These are phyloP conservation scores for Conticribra weissflogii DNA, from an alignment of 108 stramenopile genomes.

Conservation along the genomic window DNA sequence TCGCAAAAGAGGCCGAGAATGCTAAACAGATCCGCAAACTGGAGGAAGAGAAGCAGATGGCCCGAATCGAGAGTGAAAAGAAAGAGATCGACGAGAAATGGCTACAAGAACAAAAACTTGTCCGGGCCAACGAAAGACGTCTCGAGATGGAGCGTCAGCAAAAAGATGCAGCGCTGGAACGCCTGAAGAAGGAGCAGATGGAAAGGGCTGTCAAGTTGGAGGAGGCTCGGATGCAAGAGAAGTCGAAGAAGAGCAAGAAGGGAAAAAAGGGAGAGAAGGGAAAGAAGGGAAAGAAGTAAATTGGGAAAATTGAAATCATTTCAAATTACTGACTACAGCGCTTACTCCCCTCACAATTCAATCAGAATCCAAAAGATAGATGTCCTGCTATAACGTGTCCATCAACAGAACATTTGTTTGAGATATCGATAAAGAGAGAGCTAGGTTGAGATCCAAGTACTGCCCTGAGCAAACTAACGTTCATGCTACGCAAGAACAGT, in stretches of 20 bases:
- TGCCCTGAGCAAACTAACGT: no score
- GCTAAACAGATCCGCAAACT: constrained; percentile 6
- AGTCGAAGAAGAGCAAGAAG: constrained; percentile 31
- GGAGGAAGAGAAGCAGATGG: constrained; percentile 1
- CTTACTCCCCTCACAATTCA: no score
- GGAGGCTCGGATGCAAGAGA: constrained; percentile 27
- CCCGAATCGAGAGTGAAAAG: constrained; percentile 9
- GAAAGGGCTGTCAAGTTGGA: constrained; percentile 27
- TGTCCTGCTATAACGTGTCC: no score
- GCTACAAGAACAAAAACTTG: constrained; percentile 28
- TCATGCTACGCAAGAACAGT: no score
- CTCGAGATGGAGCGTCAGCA: constrained; percentile 13
- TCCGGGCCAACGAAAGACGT: constrained; percentile 22
- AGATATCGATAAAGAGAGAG: no score
- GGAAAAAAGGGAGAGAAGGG: constrained; percentile 30
- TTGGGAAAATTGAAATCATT: constrained; percentile 4
- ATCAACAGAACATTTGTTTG: no score
- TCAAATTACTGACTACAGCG: no score
- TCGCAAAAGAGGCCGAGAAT: constrained; percentile 11
- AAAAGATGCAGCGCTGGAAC: constrained; percentile 11
- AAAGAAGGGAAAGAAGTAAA: constrained; percentile 17
- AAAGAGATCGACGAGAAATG: constrained; percentile 20
- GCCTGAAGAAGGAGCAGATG: constrained; percentile 5
- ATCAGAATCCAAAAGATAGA: no score
- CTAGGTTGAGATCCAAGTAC: no score